Base-by-base conservation (phyloP, 2,329 filamentous ascomycete species). In the Zopfia rhizophila region DNA sequence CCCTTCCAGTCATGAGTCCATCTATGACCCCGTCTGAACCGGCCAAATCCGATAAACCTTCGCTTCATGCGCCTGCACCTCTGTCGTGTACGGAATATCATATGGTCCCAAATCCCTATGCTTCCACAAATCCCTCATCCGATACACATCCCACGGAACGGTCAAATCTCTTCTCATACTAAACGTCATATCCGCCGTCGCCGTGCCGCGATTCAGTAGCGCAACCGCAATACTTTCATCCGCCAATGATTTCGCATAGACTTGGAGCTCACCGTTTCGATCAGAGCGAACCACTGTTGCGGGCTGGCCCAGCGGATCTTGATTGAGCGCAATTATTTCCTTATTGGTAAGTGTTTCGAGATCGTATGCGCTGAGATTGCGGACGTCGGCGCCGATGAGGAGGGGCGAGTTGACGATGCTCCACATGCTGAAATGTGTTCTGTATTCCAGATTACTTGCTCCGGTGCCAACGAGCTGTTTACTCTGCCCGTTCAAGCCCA, bases 311-410 rank as follows among this genome's bases (percentile, higher is more conserved):
- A 58, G 50, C 14, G 52, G 43, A 30, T 74, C 72, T 48, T 76
- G 73, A 19, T 66, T 74, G 18, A 75, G 53, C n/a, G 60, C 74
- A 21, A 77, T 74, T 29, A 77, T 66, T n/a, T 74, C 75, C 7
- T 66, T 58, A 48, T 76, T 77, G 27, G 65, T 69, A 11, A 77
- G 59, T 19, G 76, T 75, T 2, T 66, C 56, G 8, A 77, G 63
- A 18, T 72, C 67, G 12, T 58, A 56, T 12, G 65, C 45, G n/a
- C 37, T 54, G 5, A 74, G 65, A 5, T 62, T 67, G 1, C 62
- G 58, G 12, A 77, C 58, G 38, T 72, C 64, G 3, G 72, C 67
- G 3, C 72, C 69, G 39, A 75, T 72, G 23, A 75, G 70, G 3
- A 76, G 59, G 10, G 73, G 72, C 1, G 68, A 72, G 50, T 74